These are phyloP conservation scores for Choiromyces venosus DNA, from an alignment of 495 filamentous ascomycete genomes.

Conservation along the genomic window DNA sequence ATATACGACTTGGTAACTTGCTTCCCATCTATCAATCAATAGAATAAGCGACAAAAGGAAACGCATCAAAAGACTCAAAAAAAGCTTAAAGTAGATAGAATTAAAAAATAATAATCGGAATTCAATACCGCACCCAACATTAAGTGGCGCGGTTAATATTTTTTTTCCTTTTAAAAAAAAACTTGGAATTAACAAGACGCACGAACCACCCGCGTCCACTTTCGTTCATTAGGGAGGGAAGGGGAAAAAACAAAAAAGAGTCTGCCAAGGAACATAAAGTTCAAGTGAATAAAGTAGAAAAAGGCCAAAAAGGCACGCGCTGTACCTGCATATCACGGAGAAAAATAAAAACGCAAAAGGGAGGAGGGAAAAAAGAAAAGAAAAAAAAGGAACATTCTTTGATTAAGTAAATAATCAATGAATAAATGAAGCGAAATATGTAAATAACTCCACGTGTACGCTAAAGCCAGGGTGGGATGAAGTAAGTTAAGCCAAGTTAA, in stretches of 20 bases:
- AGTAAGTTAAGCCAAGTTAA: background rate
- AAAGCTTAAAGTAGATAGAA: background rate
- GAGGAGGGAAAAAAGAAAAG: background rate
- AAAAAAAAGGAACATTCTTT: background rate
- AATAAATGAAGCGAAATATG: background rate
- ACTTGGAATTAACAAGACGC: background rate
- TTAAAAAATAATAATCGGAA: background rate
- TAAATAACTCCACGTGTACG: background rate
- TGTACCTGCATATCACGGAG: background rate
- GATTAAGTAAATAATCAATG: background rate
- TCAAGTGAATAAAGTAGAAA: background rate
- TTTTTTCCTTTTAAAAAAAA: background rate
- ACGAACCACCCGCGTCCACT: background rate
- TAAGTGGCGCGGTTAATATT: background rate
- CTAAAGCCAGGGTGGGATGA: background rate
- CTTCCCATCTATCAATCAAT: background rate
- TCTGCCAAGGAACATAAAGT: background rate
- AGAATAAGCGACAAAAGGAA: background rate
- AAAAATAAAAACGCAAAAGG: too few species aligned
- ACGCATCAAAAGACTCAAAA: background rate
- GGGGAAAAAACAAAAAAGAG: background rate
- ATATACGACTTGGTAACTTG: background rate
- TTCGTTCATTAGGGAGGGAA: background rate
- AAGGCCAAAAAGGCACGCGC: background rate
- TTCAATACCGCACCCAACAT: background rate